Evolutionary conservation across 106 monocot species (phyloP).

Genomic region (Phalaenopsis aphrodite): DNA sequence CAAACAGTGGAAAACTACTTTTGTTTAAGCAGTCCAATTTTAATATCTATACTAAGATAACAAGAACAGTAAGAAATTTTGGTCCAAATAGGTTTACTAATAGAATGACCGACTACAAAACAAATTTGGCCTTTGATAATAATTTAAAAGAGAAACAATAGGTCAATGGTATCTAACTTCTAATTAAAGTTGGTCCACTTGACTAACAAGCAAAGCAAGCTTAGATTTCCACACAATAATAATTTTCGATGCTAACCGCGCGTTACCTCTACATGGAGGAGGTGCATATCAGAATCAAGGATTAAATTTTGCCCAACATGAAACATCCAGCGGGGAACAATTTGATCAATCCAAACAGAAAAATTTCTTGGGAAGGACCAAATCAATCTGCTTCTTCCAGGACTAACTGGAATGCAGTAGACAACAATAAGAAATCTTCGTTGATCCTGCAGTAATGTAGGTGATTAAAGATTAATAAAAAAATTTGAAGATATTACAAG

Average conservation of each 20-base stretch:
- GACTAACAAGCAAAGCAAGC: neutral
- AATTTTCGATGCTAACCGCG: neutral
- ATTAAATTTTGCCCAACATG: constrained; percentile 70
- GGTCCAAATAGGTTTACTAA: too few relatives aligned
- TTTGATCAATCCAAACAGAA: constrained; percentile 50
- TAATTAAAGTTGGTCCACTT: neutral
- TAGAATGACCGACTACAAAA: too few relatives aligned
- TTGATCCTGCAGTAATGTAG: constrained; percentile 15
- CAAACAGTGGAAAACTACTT: too few relatives aligned
- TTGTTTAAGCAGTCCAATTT: too few relatives aligned
- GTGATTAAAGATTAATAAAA: neutral
- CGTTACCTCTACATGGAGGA: constrained; percentile 81
- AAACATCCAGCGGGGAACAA: constrained; percentile 75
- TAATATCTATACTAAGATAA: too few relatives aligned
- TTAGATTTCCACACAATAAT: neutral
- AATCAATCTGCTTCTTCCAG: constrained; percentile 78
- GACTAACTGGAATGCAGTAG: constrained; percentile 79
- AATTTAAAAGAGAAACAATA: too few relatives aligned
- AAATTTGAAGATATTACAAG: neutral
- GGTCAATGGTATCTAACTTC: too few relatives aligned
- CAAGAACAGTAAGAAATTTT: too few relatives aligned
- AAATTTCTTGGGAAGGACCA: constrained; percentile 71
- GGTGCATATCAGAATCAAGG: constrained; percentile 85
- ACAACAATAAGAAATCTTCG: constrained; percentile 43
- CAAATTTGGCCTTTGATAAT: too few relatives aligned